Evolutionary conservation across 371 early-diverging fungal genomes (phyloP), one percentile per base, ranked within the genome.

Genomic region (Dichotomocladium elegans): DNA sequence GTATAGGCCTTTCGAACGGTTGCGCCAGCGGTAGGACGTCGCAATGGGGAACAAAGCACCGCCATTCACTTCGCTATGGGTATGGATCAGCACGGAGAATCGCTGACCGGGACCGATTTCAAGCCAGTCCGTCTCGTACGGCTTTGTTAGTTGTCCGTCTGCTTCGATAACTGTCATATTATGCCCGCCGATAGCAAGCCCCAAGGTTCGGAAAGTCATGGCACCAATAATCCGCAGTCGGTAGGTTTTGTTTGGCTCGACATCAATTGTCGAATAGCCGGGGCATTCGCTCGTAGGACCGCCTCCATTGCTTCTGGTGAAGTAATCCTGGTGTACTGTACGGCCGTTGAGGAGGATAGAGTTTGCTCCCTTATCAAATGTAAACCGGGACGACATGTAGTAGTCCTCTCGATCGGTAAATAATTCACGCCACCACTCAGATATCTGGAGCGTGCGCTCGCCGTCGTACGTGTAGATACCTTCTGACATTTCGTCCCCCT

Each of bases 381-480:
- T 10, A 43, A 56, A 74, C 1, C 29, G 21, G 15, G 59, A 34
- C 4, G 63, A 28, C 55, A 65, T 33, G 17, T 57, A 59, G 27
- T 61, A 67, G 0, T 37, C 40, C 27, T 56, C 48, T 26, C 65
- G 47, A 0, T 58, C 53, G 4, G 51, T 19, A 10, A 44, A 37
- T 1, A 49, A 44, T 51, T 64, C 51, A 45, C 70, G 74, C 70
- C 70, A 79, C 74, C 74, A 77, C 51, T 80, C 80, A 11, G 54
- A 41, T 35, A 73, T 48, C n/a, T 60, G 55, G 12, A 82, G 14
- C 7, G 61, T 65, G 29, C 54, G 59, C 43, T 82, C 82, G 22
- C 56, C 72, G 28, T 80, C 68, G 35, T 81, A 79, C 2, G 34
- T 15, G 33, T 64, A 79, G 3, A 65, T 63, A 21, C 63, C 64